Base-by-base conservation (phyloP, 2,329 filamentous ascomycete species). In the Colletotrichum zoysiae region DNA sequence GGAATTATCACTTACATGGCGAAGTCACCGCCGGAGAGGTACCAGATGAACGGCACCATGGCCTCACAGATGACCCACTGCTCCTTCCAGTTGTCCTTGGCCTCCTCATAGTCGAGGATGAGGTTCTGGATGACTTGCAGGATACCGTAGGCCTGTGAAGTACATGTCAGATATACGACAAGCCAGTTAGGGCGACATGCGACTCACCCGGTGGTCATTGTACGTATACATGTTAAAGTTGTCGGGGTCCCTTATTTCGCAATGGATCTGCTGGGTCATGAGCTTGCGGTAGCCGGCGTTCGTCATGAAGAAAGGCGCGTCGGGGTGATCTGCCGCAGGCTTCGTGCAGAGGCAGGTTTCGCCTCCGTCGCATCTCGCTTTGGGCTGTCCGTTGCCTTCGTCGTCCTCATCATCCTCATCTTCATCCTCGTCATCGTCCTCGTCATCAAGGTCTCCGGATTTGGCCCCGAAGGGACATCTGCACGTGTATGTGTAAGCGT, bases 131-230 rank as follows among this genome's bases (percentile, higher is more conserved):
- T 33, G 0, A 84, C 74, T 76, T 87, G 84, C 0, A 86, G 53
- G 9, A 77, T 63, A 1, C 84, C 84, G 56, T 84, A 85, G 4
- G 70, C 76, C 91, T 97, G 65, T 55, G 18, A 46, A 20, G 20
- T 26, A 35, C 12, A 55, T 26, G 46, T 74, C 23, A 74, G 71
- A 44, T 6, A 40, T 23, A 14, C 33, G 50, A 48, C 18, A 59
- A 26, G 46, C 50, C 64, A 72, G 18, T 30, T 56, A 30, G 62
- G 53, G 55, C 60, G 61, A 18, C 20, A 58, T 56, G 38, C 30
- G 59, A 76, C 83, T 79, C 80, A 81, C 87, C 81, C 85, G 84
- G 6, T 82, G 82, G 71, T 86, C 82, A 63, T 85, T 86, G 75
- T 79, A 85, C 2, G 81, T 81, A 74, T 84, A 77, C 81, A 86